Percentiles rank a stretch among this genome's conserved stretches.
phyloP scores from a whole-genome alignment of 495 filamentous ascomycete genomes.

The Penicillium maclennaniae region DNA sequence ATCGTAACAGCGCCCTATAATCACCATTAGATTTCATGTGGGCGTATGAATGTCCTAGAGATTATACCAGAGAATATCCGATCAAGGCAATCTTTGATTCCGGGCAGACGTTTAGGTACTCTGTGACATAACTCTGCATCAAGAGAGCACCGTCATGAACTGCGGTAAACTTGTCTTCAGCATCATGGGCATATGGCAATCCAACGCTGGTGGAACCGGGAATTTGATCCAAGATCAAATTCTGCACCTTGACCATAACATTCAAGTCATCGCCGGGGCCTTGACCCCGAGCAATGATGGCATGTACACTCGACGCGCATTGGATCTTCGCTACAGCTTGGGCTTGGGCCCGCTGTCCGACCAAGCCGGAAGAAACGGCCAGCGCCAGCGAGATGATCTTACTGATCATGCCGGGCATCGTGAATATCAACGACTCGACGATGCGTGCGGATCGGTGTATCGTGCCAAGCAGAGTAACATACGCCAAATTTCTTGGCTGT shows the following conservation, averaged over 20 bases:
- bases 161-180: constrained; percentile 6
- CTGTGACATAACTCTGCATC: constrained; percentile 17
- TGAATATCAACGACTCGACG: not conserved
- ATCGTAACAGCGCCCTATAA: constrained; percentile 16
- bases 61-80: constrained; percentile 21
- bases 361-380: not conserved
- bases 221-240: constrained; percentile 18
- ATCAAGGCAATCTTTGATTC: constrained; percentile 14
- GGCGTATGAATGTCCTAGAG: not conserved
- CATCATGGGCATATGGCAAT: constrained; percentile 17
- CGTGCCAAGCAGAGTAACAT: not conserved
- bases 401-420: constrained; percentile 1
- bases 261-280: constrained; percentile 19
- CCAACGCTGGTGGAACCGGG: constrained; percentile 22
- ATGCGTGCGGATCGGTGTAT: no score
- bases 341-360: constrained; percentile 4
- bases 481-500: not conserved
- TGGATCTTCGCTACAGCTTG: constrained; percentile 7
- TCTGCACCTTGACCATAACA: constrained; percentile 16
- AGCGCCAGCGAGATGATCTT: constrained; percentile 1
- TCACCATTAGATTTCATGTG: not conserved
- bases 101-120: constrained; percentile 16
- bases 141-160: constrained; percentile 17
- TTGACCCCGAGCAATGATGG: constrained; percentile 21
- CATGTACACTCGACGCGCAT: constrained; percentile 21